Evolutionary conservation across 345 rosid species (phyloP).

Genomic region (Combretum micranthum): DNA sequence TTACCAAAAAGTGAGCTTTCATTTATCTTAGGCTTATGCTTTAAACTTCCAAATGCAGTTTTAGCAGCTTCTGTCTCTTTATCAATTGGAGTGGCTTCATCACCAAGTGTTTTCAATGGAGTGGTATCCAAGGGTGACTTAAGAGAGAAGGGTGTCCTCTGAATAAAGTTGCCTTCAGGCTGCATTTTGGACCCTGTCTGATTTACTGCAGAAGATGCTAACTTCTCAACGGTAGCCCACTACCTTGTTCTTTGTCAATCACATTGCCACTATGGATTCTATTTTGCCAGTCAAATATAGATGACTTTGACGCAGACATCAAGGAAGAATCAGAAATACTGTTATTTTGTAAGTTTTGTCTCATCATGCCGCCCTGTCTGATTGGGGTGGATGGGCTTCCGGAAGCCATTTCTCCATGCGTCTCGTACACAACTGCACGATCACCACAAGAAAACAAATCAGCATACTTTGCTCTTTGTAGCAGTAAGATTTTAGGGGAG

Average conservation of each 20-base stretch:
- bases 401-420: conserved; percentile 26
- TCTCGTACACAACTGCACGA: conserved; percentile 34
- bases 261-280: conserved; percentile 15
- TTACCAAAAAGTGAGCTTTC: too few species aligned
- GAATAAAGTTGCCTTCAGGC: conserved; percentile 22
- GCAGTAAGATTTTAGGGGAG: neutral
- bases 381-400: conserved; percentile 31
- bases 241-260: conserved; percentile 20
- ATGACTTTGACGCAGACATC: conserved; percentile 24
- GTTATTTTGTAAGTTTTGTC: conserved; percentile 25
- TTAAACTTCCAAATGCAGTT: too few species aligned
- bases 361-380: conserved; percentile 27
- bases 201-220: conserved; percentile 17
- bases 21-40: too few species aligned
- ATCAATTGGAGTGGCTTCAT: conserved; percentile 17
- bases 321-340: conserved; percentile 23
- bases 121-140: conserved; percentile 20
- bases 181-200: conserved; percentile 28
- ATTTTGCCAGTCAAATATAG: conserved; percentile 19
- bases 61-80: conserved; percentile 23
- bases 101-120: conserved; percentile 26
- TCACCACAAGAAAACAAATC: neutral
- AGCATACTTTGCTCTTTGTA: neutral
- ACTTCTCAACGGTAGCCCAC: conserved; percentile 26
- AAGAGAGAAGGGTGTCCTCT: conserved; percentile 21